Base-by-base conservation (phyloP, 176 grass and related monocot genomes). In the bread wheat (Triticum aestivum) region DNA sequence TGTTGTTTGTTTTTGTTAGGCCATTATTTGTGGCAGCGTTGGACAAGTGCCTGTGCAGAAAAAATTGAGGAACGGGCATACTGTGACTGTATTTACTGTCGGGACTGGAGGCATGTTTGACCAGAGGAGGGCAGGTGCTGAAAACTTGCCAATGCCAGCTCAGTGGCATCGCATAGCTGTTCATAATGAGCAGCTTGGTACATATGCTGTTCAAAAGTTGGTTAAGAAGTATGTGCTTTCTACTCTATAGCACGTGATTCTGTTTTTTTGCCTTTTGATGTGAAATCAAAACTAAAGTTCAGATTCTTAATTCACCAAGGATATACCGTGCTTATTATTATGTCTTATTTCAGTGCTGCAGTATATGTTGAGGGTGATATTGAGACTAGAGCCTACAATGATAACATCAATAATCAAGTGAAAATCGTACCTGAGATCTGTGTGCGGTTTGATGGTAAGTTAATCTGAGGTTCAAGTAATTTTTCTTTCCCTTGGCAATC, bases 301-400 rank as follows among this genome's bases (percentile, higher is more conserved):
- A 23, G 33, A 29, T 8, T 69, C 12, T 85, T 58, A 58, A 24
- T 72, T 68, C 81, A 71, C 71, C 35, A 52, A 54, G 64, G 41
- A 78, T 27, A 86, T 24, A 12, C 3, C 2, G 3, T 35, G 7
- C 14, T 75, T 72, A 35, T 35, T 63, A 20, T 17, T 23, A 7
- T 80, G 5, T 35, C 30, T 84, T 52, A 29, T 86, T 91, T 89
- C 92, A 97, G 92, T 78, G 67, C 92, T 81, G 77, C 90, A 54
- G 94, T 97, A 21, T 94, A 92, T 82, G 77, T 97, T 83, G 94
- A 94, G 78, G 94, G 94, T 65, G 90, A 94, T 79, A 97, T 97
- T 81, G 94, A 97, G 81, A 94, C 86, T 65, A 94, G 94, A 85
- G 86, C 92, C 13, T 97, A 92, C 62, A 89, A 94, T 89, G 94